These are phyloP conservation scores for Pythium chondricola DNA, from an alignment of 352 stramenopile species.

Conservation along the genomic window DNA sequence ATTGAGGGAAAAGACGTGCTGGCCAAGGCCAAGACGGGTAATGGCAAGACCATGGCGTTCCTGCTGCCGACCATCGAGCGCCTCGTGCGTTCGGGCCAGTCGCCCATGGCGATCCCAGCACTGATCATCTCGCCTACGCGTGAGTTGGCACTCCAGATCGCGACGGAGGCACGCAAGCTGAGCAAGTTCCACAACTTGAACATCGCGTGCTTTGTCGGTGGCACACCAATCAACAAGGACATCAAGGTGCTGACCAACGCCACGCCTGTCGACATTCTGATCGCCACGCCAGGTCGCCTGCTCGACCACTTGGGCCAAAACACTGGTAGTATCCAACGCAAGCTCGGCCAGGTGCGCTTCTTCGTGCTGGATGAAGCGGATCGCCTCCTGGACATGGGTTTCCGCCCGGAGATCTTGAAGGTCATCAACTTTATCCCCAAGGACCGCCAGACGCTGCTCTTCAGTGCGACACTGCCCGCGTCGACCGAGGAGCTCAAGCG, in stretches of 20 bases:
- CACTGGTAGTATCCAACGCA: slow-evolving; percentile 80
- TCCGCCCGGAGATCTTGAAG: slow-evolving; percentile 87
- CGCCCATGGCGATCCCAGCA: slow-evolving; percentile 35
- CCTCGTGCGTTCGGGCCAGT: slow-evolving; percentile 63
- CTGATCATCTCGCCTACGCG: slow-evolving; percentile 89
- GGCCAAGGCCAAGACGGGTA: slow-evolving; percentile 74
- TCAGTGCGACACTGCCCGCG: slow-evolving; percentile 91
- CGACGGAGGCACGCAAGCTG: slow-evolving; percentile 82
- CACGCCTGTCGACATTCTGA: slow-evolving; percentile 76
- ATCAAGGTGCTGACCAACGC: slow-evolving; percentile 25
- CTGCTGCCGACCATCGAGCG: slow-evolving; percentile 47
- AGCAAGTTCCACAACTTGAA: slow-evolving; percentile 76
- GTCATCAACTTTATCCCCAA: slow-evolving; percentile 69
- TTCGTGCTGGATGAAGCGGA: slow-evolving; percentile 96
- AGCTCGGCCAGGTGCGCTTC: slow-evolving; percentile 38
- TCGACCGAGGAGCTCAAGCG: slow-evolving; percentile 83
- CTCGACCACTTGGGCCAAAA: slow-evolving; percentile 89
- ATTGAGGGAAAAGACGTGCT: slow-evolving; percentile 78
- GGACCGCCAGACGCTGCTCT: slow-evolving; percentile 93
- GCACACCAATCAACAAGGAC: slow-evolving; percentile 85
- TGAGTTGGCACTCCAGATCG: slow-evolving; percentile 90
- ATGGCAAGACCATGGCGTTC: slow-evolving; percentile 81
- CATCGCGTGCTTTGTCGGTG: slow-evolving; percentile 74
- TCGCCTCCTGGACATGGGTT: slow-evolving; percentile 94
- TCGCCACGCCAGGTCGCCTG: slow-evolving; percentile 79